Evolutionary conservation across 768 basidiomycete genomes (phyloP).

Genomic region (Rhodocollybia butyracea): DNA sequence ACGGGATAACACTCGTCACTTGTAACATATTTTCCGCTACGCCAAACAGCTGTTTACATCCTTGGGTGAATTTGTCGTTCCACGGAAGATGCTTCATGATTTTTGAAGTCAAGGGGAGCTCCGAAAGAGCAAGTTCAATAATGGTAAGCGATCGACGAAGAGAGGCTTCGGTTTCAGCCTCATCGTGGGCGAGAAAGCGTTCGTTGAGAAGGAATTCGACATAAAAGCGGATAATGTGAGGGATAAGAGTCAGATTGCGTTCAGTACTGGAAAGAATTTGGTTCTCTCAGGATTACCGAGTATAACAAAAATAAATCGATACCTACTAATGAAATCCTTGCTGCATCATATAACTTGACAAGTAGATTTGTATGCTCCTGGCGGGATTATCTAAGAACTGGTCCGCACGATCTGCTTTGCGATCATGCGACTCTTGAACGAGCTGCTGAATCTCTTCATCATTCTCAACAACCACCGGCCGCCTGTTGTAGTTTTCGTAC

Average conservation of each 20-base stretch:
- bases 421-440: conserved; percentile 30
- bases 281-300: background rate
- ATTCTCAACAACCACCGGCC: conserved; percentile 27
- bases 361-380: conserved; percentile 53
- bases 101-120: conserved; percentile 47
- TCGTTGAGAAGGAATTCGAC: conserved; percentile 54
- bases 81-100: conserved; percentile 48
- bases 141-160: conserved; percentile 45
- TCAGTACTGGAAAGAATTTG: conserved; percentile 32
- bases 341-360: conserved; percentile 66
- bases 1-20: too few species aligned
- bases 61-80: conserved; percentile 37
- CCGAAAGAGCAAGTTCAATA: conserved; percentile 37
- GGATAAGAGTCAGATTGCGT: conserved; percentile 45
- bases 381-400: conserved; percentile 65
- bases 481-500: conserved; percentile 33
- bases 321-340: conserved; percentile 59
- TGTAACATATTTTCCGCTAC: too few species aligned
- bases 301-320: conserved; percentile 14
- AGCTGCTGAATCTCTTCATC: conserved; percentile 37
- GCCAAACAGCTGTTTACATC: conserved; percentile 49
- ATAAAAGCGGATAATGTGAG: conserved; percentile 58
- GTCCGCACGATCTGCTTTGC: conserved; percentile 41
- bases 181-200: conserved; percentile 29
- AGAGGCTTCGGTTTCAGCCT: conserved; percentile 42